Percentiles rank a stretch among this genome's conserved stretches.
phyloP scores from a whole-genome alignment of 1,284 basidiomycete species.

The Dichomitus squalens region DNA sequence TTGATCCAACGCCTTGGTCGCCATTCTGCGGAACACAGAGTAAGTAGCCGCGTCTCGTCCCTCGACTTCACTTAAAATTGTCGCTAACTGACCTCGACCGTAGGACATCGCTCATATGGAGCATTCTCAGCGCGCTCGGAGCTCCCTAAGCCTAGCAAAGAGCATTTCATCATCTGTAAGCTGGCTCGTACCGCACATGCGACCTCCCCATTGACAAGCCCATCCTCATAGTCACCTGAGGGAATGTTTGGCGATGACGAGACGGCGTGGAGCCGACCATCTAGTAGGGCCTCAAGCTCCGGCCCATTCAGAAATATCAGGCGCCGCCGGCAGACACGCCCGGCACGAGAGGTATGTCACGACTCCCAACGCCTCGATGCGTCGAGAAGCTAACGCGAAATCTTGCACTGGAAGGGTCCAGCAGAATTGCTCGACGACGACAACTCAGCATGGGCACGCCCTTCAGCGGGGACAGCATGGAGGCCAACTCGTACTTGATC shows the following conservation, averaged over 20 bases:
- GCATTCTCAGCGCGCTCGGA: not conserved
- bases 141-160: not conserved
- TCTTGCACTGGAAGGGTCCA: not conserved
- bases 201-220: not conserved
- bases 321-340: not conserved
- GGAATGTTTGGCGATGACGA: not conserved
- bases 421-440: constrained; percentile 24
- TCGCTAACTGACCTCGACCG: not conserved
- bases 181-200: no score
- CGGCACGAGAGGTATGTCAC: not conserved
- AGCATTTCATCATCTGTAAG: not conserved
- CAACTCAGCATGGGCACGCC: constrained; percentile 17
- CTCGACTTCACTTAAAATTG: not conserved
- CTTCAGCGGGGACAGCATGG: not conserved
- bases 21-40: not conserved
- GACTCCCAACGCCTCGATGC: not conserved
- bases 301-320: not conserved
- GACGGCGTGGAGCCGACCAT: constrained; percentile 1
- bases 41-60: not conserved
- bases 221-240: not conserved
- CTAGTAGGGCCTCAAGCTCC: constrained; percentile 3
- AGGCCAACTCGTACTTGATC: not conserved
- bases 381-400: not conserved
- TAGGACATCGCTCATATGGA: not conserved
- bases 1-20: constrained; percentile 2